Evolutionary conservation across 2,329 filamentous ascomycete genomes (phyloP).

Genomic region (Hypoxylon sp.): DNA sequence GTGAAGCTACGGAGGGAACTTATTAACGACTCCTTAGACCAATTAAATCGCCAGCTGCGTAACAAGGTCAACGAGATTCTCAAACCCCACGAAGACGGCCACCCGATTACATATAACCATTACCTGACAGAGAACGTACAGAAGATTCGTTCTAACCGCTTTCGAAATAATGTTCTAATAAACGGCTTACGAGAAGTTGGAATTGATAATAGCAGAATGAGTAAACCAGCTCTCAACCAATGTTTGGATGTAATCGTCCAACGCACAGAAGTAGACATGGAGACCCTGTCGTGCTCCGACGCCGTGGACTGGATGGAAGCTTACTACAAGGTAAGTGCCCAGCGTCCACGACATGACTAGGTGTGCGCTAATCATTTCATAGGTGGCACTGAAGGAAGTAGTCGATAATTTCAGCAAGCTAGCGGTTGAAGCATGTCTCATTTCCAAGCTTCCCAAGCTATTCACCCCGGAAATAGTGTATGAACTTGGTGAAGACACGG

Average conservation of each 20-base stretch:
- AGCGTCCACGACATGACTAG: too few relatives aligned
- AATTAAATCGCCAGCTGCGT: slow-evolving; percentile 34
- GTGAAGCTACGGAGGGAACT: slow-evolving; percentile 37
- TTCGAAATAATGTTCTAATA: slow-evolving; percentile 14
- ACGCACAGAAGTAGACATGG: slow-evolving; percentile 35
- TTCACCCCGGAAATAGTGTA: slow-evolving; percentile 38
- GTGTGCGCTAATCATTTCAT: neutral
- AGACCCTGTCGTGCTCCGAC: slow-evolving; percentile 30
- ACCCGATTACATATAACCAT: slow-evolving; percentile 57
- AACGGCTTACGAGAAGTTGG: slow-evolving; percentile 6
- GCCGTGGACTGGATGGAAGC: slow-evolving; percentile 43
- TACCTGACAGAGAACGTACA: slow-evolving; percentile 53
- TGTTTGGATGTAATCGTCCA: slow-evolving; percentile 17
- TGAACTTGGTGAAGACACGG: slow-evolving; percentile 31
- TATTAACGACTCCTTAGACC: slow-evolving; percentile 42
- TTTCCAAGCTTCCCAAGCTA: slow-evolving; percentile 43
- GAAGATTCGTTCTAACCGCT: slow-evolving; percentile 39
- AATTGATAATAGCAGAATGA: neutral
- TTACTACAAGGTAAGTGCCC: slow-evolving; percentile 41
- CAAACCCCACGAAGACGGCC: slow-evolving; percentile 43
- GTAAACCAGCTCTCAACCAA: neutral
- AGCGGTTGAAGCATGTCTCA: slow-evolving; percentile 50
- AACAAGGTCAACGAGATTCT: slow-evolving; percentile 48
- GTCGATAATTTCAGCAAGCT: slow-evolving; percentile 51
- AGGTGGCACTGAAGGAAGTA: slow-evolving; percentile 51